phyloP scores from a whole-genome alignment of 2,329 filamentous ascomycete species.

The Mariannaea elegans region DNA sequence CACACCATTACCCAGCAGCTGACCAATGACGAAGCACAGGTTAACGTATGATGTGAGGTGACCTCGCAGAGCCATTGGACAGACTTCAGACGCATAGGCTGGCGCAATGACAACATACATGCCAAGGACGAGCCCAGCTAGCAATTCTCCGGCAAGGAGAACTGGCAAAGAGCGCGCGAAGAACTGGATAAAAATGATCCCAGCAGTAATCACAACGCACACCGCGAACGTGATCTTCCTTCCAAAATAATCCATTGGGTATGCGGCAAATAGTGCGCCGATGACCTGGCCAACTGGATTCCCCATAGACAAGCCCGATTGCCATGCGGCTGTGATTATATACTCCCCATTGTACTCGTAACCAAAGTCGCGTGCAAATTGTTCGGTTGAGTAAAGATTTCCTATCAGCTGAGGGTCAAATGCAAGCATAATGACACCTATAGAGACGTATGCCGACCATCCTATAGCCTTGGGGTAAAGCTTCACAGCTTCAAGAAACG shows the following conservation, averaged over 20 bases:
- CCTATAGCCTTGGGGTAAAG: neutral
- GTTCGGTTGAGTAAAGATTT: neutral
- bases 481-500: neutral
- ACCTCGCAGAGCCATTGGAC: constrained; percentile 50
- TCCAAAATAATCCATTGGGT: neutral
- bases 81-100: constrained; percentile 56
- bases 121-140: constrained; percentile 55
- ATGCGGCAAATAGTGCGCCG: neutral
- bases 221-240: neutral
- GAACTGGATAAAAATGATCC: constrained; percentile 45
- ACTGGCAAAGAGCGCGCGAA: constrained; percentile 48
- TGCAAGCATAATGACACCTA: neutral
- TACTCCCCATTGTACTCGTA: constrained; percentile 1
- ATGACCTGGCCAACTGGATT: neutral
- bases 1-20: constrained; percentile 50
- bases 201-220: constrained; percentile 3
- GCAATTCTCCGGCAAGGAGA: constrained; percentile 54
- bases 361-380: neutral
- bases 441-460: neutral
- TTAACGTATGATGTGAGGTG: constrained; percentile 54
- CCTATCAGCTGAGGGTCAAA: neutral
- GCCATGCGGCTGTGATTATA: neutral
- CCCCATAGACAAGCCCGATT: constrained; percentile 2
- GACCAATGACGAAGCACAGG: constrained; percentile 53
- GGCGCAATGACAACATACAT: constrained; percentile 54